Percentiles rank a stretch among this genome's conserved stretches.
Evolutionary conservation across 306 rosid species (phyloP).

Genomic region (Glycine tomentella): DNA sequence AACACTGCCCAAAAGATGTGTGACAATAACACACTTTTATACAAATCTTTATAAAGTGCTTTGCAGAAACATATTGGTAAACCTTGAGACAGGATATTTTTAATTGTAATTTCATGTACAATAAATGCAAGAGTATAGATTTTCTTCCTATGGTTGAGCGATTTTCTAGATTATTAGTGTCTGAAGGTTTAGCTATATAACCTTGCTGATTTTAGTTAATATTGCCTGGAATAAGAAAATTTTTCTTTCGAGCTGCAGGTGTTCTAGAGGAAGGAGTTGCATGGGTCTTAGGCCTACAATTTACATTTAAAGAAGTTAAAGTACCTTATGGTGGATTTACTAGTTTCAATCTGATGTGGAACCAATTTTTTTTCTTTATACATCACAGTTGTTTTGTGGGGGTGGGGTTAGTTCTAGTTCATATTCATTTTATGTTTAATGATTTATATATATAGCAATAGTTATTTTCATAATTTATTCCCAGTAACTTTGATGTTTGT

Average conservation of each 20-base stretch:
- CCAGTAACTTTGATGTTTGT: slow-evolving; percentile 40
- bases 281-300: slow-evolving; percentile 9
- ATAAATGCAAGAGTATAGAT: neutral
- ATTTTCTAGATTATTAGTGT: slow-evolving; percentile 17
- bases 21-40: slow-evolving; percentile 2
- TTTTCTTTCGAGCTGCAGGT: slow-evolving; percentile 21
- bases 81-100: neutral
- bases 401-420: slow-evolving; percentile 8
- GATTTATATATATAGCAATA: neutral
- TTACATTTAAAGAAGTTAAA: slow-evolving; percentile 30
- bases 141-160: slow-evolving; percentile 12
- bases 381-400: neutral
- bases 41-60: slow-evolving; percentile 27
- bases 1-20: slow-evolving; percentile 26
- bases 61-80: neutral
- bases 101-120: slow-evolving; percentile 29
- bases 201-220: slow-evolving; percentile 16
- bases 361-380: neutral
- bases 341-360: slow-evolving; percentile 15
- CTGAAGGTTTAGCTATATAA: neutral
- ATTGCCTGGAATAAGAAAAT: neutral
- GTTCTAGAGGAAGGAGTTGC: slow-evolving; percentile 33
- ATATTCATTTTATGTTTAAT: slow-evolving; percentile 22
- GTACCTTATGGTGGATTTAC: slow-evolving; percentile 22
- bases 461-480: slow-evolving; percentile 18